Base-by-base conservation (phyloP, 768 basidiomycete species). In the Rickenella mellea region DNA sequence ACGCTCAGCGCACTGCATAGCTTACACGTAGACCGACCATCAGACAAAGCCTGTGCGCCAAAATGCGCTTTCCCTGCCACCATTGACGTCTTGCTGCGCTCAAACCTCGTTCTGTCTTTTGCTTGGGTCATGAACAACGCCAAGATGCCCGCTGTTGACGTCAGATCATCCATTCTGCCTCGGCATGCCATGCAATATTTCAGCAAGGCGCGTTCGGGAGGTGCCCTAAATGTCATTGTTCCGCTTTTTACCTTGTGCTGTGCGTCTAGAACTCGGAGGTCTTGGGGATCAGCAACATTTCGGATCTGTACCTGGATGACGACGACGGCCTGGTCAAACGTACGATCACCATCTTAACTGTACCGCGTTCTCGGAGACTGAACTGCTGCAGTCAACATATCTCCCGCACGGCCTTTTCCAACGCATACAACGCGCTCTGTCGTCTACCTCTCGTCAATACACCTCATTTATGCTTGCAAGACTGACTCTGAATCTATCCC, bases 221-320 rank as follows among this genome's bases (percentile, higher is more conserved):
- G n/a, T 32, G 20, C 20, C n/a, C 30, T 32, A 32, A 14, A 14
- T 32, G 30, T n/a, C n/a, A 32, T 7, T 32, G 30, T 19, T n/a
- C n/a, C n/a, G n/a, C n/a, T n/a, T n/a, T n/a, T n/a, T n/a, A n/a
- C n/a, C n/a, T n/a, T 32, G n/a, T 32, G 7, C n/a, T 3, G 30
- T 7, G n/a, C n/a, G n/a, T n/a, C 20, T n/a, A 87, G 83, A 85
- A 87, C 56, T 63, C 74, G 15, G 48, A 53, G 29, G 66, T 68
- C 44, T 69, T 86, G 9, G 80, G 77, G 27, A 59, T 86, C 40
- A 69, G 69, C 44, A 65, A 62, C 37, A 61, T 84, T 29, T 82
- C 82, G n/a, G 61, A 68, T 45, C 51, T 70, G 17, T 68, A 67
- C 47, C 54, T 76, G 17, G 70, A 71, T 48, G 61, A 69, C 17